Evolutionary conservation across 495 filamentous ascomycete species (phyloP).

Genomic region (Tuber indicum): DNA sequence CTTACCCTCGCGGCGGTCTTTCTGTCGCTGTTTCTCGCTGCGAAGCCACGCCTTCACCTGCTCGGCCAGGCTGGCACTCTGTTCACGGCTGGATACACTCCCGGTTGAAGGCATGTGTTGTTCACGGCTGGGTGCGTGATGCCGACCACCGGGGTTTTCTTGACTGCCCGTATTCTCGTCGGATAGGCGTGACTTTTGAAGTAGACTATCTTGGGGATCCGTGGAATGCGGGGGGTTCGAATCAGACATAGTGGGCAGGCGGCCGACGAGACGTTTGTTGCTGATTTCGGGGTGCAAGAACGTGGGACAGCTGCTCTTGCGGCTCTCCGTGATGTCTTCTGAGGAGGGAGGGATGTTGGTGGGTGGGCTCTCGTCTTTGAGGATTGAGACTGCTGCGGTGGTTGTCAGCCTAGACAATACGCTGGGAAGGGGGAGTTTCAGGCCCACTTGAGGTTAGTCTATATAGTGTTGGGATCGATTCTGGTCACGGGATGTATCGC

Average conservation of each 20-base stretch:
- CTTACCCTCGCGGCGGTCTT: conserved; percentile 23
- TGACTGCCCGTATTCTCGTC: background rate
- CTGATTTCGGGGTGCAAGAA: conserved; percentile 25
- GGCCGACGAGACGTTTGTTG: conserved; percentile 24
- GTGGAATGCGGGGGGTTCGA: background rate
- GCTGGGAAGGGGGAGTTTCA: background rate
- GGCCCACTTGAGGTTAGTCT: background rate
- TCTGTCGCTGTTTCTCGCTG: conserved; percentile 24
- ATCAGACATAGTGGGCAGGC: conserved; percentile 18
- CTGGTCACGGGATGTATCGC: background rate
- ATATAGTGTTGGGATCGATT: background rate
- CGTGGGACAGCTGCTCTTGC: conserved; percentile 5
- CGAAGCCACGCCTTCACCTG: conserved; percentile 29
- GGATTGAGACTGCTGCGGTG: conserved; percentile 9
- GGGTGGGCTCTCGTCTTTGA: conserved; percentile 4
- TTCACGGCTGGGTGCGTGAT: background rate
- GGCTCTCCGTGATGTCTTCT: background rate
- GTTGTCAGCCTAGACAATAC: background rate
- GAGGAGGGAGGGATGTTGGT: background rate
- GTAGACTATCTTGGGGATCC: background rate
- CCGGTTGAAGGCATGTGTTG: background rate
- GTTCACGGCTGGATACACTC: background rate
- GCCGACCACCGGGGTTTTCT: background rate
- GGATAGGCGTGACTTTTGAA: background rate
- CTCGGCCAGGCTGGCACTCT: background rate